Percentiles rank a stretch among this genome's conserved stretches.
These are phyloP conservation scores for Trichomonas gallinae DNA, from an alignment of 208 protist genomes.

Conservation along the genomic window DNA sequence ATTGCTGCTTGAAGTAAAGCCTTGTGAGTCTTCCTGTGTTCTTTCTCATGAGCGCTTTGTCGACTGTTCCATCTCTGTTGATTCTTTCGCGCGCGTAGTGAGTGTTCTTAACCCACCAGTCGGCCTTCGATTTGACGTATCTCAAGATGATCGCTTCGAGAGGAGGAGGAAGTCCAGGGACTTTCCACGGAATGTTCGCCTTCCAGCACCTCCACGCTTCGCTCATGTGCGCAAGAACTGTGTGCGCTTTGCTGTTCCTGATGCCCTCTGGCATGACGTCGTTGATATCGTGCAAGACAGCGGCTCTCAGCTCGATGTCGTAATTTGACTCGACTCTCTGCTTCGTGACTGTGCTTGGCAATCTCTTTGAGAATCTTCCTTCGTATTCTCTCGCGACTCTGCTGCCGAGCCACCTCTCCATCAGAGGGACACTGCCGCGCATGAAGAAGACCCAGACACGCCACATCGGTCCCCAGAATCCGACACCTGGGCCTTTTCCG, in stretches of 20 bases:
- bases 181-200: slow-evolving; percentile 91
- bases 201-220: slow-evolving; percentile 98
- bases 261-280: slow-evolving; percentile 99
- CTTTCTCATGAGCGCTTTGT: slow-evolving; percentile 99
- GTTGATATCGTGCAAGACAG: slow-evolving; percentile 95
- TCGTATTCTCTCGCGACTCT: slow-evolving; percentile 96
- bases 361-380: slow-evolving; percentile 72
- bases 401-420: slow-evolving; percentile 98
- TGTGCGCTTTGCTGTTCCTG: slow-evolving; percentile 78
- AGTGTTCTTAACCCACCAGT: slow-evolving; percentile 98
- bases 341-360: slow-evolving; percentile 97
- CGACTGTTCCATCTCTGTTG: slow-evolving; percentile 87
- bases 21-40: slow-evolving; percentile 97
- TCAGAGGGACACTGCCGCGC: slow-evolving; percentile 93
- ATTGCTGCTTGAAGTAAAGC: slow-evolving; percentile 98
- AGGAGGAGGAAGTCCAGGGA: slow-evolving; percentile 80
- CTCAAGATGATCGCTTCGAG: slow-evolving; percentile 97
- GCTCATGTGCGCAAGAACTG: slow-evolving; percentile 96
- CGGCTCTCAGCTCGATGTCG: slow-evolving; percentile 96
- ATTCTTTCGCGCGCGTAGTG: slow-evolving; percentile 98
- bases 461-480: slow-evolving; percentile 98
- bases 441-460: slow-evolving; percentile 99
- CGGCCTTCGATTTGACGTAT: slow-evolving; percentile 98
- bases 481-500: slow-evolving; percentile 83
- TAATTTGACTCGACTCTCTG: slow-evolving; percentile 99